Evolutionary conservation across 1,284 basidiomycete genomes (phyloP).

Genomic region (Leccinum laetum): DNA sequence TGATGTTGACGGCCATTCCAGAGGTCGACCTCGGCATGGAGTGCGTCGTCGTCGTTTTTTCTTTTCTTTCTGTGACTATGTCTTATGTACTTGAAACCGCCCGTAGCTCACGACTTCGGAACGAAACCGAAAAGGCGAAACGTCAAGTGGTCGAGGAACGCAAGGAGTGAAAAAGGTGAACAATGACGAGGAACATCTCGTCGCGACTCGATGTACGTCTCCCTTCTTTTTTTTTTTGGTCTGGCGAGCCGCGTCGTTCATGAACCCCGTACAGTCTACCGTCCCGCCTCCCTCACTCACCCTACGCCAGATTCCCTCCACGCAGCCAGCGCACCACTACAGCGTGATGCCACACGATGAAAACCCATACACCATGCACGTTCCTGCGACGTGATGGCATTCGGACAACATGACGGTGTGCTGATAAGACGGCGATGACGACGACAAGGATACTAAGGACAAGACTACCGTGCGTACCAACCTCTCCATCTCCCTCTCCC

Average conservation of each 20-base stretch:
- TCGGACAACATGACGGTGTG: too few relatives aligned
- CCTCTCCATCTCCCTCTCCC: too few relatives aligned
- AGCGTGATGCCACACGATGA: too few relatives aligned
- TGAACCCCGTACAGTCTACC: conserved; percentile 57
- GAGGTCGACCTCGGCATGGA: conserved; percentile 99
- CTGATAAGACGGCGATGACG: too few relatives aligned
- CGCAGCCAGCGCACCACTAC: too few relatives aligned
- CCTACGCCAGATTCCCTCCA: too few relatives aligned
- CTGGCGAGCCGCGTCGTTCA: neutral
- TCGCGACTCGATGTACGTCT: conserved; percentile 79
- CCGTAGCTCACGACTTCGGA: conserved; percentile 80
- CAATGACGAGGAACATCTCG: conserved; percentile 77
- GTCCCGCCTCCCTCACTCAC: conserved; percentile 21
- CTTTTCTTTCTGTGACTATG: too few relatives aligned
- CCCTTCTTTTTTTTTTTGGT: neutral
- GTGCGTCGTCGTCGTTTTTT: conserved; percentile 50
- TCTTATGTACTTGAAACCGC: neutral
- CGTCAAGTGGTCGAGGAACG: conserved; percentile 76
- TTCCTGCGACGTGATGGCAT: too few relatives aligned
- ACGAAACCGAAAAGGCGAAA: conserved; percentile 97
- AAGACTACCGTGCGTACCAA: too few relatives aligned
- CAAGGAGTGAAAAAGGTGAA: conserved; percentile 54
- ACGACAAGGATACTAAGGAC: too few relatives aligned
- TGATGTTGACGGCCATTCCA: conserved; percentile 96
- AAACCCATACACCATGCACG: too few relatives aligned